phyloP scores from a whole-genome alignment of 805 yeast genomes.

The Candida tammaniensis region DNA sequence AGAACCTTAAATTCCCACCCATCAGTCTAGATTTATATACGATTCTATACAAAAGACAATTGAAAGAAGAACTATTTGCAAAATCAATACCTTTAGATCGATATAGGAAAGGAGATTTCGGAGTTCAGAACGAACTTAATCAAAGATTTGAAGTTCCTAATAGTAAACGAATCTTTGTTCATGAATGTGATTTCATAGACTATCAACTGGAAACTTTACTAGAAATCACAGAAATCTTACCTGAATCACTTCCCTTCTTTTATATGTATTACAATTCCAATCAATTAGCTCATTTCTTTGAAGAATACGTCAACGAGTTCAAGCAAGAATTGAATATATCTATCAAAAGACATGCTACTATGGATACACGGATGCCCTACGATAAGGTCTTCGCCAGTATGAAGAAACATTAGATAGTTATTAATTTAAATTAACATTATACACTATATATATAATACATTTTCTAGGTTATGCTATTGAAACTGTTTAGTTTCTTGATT shows the following conservation, averaged over 20 bases:
- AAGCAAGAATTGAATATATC: background rate
- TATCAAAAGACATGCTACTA: background rate
- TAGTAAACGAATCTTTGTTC: conserved; percentile 6
- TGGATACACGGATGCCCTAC: conserved; percentile 5
- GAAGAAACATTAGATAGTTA: no score
- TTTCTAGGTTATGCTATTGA: conserved; percentile 4
- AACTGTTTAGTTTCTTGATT: conserved; percentile 7
- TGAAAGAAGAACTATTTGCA: conserved; percentile 6
- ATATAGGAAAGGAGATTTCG: conserved; percentile 4
- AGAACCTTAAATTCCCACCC: background rate
- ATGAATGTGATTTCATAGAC: conserved; percentile 13
- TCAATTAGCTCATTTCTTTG: background rate
- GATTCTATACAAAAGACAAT: conserved; percentile 10
- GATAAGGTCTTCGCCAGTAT: conserved; percentile 1
- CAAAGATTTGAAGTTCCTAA: conserved; percentile 7
- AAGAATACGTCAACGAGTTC: background rate
- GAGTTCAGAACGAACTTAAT: background rate
- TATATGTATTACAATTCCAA: conserved; percentile 5
- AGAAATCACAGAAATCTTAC: background rate
- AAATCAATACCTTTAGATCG: conserved; percentile 9
- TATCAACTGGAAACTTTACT: conserved; percentile 12
- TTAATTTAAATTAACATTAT: background rate
- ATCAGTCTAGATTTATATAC: conserved; percentile 1
- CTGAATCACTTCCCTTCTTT: conserved; percentile 1
- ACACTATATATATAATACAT: conserved; percentile 1